phyloP scores from a whole-genome alignment of 2,329 filamentous ascomycete species.

The Thermochaetoides dissita region DNA sequence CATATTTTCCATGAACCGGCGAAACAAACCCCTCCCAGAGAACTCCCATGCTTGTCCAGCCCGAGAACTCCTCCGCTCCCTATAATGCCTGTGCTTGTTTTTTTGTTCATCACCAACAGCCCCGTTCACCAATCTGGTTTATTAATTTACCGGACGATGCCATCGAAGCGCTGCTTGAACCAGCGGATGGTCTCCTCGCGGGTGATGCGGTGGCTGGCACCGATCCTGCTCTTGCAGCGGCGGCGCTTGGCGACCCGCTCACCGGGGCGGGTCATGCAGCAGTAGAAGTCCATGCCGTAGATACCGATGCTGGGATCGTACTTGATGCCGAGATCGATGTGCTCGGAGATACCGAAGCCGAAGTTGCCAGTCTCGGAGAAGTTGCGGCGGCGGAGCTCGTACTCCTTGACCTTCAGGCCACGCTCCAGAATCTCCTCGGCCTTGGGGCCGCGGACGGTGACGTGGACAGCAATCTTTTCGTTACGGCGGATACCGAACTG shows the following conservation, averaged over 20 bases:
- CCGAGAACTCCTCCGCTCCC: constrained; percentile 14
- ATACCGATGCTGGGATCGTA: constrained; percentile 97
- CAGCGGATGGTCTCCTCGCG: constrained; percentile 93
- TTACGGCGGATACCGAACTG: constrained; percentile 99
- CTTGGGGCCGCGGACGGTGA: constrained; percentile 93
- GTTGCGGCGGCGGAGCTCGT: constrained; percentile 98
- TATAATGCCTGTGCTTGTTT: constrained; percentile 14
- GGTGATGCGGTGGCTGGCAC: constrained; percentile 83
- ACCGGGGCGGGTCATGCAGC: constrained; percentile 99
- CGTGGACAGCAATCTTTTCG: constrained; percentile 99
- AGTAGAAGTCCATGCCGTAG: constrained; percentile 99
- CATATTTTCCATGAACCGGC: constrained; percentile 10
- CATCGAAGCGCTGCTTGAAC: constrained; percentile 86
- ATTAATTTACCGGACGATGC: constrained; percentile 81
- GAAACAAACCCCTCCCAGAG: constrained; percentile 6
- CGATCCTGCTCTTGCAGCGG: constrained; percentile 75
- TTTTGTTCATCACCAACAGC: constrained; percentile 11
- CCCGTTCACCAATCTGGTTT: constrained; percentile 13
- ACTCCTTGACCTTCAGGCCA: constrained; percentile 99
- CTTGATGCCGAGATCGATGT: constrained; percentile 99
- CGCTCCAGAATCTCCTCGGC: constrained; percentile 99
- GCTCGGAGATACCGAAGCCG: constrained; percentile 99
- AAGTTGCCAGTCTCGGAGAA: constrained; percentile 99
- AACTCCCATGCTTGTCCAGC: constrained; percentile 9
- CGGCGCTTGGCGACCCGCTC: constrained; percentile 94